Evolutionary conservation across 495 filamentous ascomycete species (phyloP).

Genomic region (Neurospora terricola): DNA sequence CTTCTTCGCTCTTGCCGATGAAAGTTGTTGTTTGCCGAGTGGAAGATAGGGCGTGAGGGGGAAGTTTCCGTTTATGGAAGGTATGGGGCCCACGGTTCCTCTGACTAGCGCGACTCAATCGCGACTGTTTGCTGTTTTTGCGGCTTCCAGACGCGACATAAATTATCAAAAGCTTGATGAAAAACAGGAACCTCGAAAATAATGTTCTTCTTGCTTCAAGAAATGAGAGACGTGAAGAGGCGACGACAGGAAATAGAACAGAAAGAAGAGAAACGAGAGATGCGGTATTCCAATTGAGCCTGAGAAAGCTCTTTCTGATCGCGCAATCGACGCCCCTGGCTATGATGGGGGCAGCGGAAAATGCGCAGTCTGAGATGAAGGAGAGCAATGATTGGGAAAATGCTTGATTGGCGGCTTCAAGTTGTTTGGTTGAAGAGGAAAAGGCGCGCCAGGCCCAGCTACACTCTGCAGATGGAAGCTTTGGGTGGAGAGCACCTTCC

Average conservation of each 20-base stretch:
- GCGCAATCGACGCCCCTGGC: too few relatives aligned
- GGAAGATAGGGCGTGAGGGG: background rate
- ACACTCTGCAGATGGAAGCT: background rate
- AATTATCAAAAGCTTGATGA: background rate
- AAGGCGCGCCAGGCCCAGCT: background rate
- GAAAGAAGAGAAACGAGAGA: background rate
- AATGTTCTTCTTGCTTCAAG: background rate
- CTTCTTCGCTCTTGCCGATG: background rate
- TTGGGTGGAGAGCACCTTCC: background rate
- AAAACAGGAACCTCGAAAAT: background rate
- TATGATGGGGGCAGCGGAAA: background rate
- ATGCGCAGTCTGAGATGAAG: background rate
- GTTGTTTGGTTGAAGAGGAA: background rate
- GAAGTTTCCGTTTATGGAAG: background rate
- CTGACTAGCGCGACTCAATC: background rate
- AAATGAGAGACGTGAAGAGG: background rate
- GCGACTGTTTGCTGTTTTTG: background rate
- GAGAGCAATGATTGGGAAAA: background rate
- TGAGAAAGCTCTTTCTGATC: too few relatives aligned
- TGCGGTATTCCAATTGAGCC: too few relatives aligned
- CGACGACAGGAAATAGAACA: background rate
- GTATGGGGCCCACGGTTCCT: background rate
- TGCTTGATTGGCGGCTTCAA: background rate
- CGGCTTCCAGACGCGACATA: background rate
- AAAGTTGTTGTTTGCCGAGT: background rate